Evolutionary conservation across 148 eudicot genomes (phyloP).

Genomic region (Talinum fruticosum): DNA sequence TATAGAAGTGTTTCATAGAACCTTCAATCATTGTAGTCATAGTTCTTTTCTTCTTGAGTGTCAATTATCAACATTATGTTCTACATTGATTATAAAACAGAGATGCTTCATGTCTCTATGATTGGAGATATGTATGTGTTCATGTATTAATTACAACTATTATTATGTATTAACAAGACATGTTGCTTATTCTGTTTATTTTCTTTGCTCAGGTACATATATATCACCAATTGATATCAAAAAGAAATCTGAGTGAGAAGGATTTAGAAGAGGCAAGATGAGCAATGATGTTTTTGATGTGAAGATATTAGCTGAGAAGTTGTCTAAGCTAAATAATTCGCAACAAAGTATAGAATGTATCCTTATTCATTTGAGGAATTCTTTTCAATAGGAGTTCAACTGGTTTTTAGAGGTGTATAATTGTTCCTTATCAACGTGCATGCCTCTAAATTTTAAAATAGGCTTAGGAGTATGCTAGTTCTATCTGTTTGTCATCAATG

Average conservation of each 20-base stretch:
- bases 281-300: slow-evolving; percentile 65
- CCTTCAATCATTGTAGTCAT: neutral
- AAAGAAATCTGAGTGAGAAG: neutral
- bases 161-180: neutral
- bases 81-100: neutral
- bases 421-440: neutral
- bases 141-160: neutral
- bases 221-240: too few relatives aligned
- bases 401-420: neutral
- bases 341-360: slow-evolving; percentile 96
- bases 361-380: slow-evolving; percentile 38
- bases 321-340: slow-evolving; percentile 83
- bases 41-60: neutral
- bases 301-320: slow-evolving; percentile 61
- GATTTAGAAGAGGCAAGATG: slow-evolving; percentile 45
- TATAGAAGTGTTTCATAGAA: too few relatives aligned
- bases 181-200: neutral
- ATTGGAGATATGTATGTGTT: neutral
- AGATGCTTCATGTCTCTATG: neutral
- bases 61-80: neutral
- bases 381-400: neutral
- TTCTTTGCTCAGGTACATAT: neutral
- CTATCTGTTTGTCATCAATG: neutral
- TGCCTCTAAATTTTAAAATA: neutral
- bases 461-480: neutral